Conservation (phyloP, 2,329 filamentous ascomycete genomes). For the Aureobasidium subglaciale region DNA sequence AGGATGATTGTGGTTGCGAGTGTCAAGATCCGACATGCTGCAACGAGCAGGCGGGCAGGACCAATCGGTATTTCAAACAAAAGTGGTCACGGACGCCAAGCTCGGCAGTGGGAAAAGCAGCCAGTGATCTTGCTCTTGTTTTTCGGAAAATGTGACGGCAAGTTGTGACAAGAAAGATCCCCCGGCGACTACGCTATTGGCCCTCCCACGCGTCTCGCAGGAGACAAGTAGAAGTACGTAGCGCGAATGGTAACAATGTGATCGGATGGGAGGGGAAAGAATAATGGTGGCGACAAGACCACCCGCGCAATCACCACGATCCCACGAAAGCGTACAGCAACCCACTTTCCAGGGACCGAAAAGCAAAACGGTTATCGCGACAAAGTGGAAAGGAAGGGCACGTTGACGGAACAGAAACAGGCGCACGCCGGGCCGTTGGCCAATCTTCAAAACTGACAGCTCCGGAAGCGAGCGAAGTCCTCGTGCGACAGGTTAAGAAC, state of each 20-base stretch:
- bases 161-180: conserved; percentile 1
- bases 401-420: not conserved
- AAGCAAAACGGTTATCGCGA: not conserved
- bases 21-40: not conserved
- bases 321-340: conserved; percentile 2
- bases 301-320: conserved; percentile 6
- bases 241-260: not conserved
- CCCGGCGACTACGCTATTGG: not conserved
- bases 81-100: not conserved
- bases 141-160: conserved; percentile 10
- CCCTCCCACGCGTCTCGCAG: not conserved
- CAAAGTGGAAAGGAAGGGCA: not conserved
- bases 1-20: not conserved
- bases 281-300: not conserved
- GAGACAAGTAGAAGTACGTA: not conserved
- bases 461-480: conserved; percentile 12
- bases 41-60: not conserved
- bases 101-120: not conserved
- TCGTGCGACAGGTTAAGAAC: conserved; percentile 1
- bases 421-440: conserved; percentile 4
- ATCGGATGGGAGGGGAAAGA: not conserved
- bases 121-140: not conserved
- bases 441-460: conserved; percentile 4
- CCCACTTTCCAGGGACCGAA: not conserved
- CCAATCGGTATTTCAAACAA: conserved; percentile 7